These are phyloP conservation scores for Eucalyptus erythrocorys DNA, from an alignment of 345 rosid species.

Conservation along the genomic window DNA sequence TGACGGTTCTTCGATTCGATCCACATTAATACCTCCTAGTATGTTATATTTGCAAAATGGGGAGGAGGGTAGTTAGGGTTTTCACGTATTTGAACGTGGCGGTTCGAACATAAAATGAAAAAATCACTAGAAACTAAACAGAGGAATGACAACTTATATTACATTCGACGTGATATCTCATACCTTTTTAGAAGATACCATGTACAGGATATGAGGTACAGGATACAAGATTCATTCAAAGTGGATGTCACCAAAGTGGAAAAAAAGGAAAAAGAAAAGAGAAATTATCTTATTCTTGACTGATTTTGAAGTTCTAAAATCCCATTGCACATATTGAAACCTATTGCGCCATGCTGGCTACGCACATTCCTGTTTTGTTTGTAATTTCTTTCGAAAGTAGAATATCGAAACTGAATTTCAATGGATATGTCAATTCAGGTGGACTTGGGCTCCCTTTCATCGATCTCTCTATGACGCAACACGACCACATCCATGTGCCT, in stretches of 20 bases:
- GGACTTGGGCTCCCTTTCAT: not conserved
- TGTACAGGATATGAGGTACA: not conserved
- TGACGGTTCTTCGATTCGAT: not conserved
- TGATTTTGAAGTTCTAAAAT: not conserved
- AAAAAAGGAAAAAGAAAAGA: not conserved
- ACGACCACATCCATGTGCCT: not conserved
- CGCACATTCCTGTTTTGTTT: not conserved
- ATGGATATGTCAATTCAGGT: not conserved
- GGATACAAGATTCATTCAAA: not conserved
- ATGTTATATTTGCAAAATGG: not conserved
- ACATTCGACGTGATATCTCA: not conserved
- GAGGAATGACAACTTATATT: not conserved
- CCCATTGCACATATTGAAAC: not conserved
- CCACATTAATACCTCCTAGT: not conserved
- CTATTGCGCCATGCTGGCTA: accelerated
- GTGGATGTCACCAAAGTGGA: not conserved
- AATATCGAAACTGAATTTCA: not conserved
- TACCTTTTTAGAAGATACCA: not conserved
- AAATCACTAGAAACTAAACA: not conserved
- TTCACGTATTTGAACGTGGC: not conserved
- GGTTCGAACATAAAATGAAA: not conserved
- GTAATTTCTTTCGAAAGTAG: not conserved
- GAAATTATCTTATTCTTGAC: not conserved
- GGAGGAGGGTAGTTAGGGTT: not conserved
- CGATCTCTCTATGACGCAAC: not conserved